phyloP scores from a whole-genome alignment of 1,139 yeast species.

The Geotrichum aggregatum region DNA sequence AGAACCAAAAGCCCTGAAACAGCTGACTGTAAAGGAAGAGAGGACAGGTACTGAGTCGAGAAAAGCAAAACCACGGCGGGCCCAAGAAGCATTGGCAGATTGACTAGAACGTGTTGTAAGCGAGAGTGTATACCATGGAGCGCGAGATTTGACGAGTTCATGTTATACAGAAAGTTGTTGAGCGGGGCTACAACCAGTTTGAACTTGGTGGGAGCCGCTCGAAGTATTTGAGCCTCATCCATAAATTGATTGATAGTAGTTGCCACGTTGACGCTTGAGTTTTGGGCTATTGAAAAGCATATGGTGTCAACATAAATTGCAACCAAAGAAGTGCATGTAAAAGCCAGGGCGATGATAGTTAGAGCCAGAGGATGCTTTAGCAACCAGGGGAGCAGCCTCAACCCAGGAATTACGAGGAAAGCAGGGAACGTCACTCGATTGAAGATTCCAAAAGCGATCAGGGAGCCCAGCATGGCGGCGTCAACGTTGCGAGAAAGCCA shows the following conservation, averaged over 20 bases:
- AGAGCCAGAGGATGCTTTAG: slow-evolving; percentile 30
- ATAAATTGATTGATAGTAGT: slow-evolving; percentile 6
- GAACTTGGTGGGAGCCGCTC: slow-evolving; percentile 19
- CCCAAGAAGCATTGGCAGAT: slow-evolving; percentile 77
- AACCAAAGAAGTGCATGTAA: slow-evolving; percentile 35
- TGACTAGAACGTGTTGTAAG: slow-evolving; percentile 67
- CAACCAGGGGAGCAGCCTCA: slow-evolving; percentile 31
- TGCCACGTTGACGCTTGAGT: neutral
- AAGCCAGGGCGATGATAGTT: slow-evolving; percentile 29
- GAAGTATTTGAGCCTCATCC: slow-evolving; percentile 5
- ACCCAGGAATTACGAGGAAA: slow-evolving; percentile 60
- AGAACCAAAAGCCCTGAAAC: slow-evolving; percentile 58
- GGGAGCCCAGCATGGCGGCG: slow-evolving; percentile 47
- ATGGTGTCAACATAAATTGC: slow-evolving; percentile 57
- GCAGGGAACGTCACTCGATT: slow-evolving; percentile 81
- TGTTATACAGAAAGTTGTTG: slow-evolving; percentile 72
- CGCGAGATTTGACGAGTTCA: slow-evolving; percentile 54
- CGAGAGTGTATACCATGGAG: slow-evolving; percentile 80
- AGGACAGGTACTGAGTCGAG: slow-evolving; percentile 28
- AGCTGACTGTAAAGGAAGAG: slow-evolving; percentile 49
- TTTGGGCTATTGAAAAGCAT: slow-evolving; percentile 28
- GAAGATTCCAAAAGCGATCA: slow-evolving; percentile 66
- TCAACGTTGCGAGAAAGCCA: slow-evolving; percentile 33
- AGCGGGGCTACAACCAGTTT: slow-evolving; percentile 60
- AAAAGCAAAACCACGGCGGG: slow-evolving; percentile 54